Evolutionary conservation across 2,329 filamentous ascomycete species (phyloP), one percentile per base, ranked within the genome.

Genomic region (Thelonectria rubi): DNA sequence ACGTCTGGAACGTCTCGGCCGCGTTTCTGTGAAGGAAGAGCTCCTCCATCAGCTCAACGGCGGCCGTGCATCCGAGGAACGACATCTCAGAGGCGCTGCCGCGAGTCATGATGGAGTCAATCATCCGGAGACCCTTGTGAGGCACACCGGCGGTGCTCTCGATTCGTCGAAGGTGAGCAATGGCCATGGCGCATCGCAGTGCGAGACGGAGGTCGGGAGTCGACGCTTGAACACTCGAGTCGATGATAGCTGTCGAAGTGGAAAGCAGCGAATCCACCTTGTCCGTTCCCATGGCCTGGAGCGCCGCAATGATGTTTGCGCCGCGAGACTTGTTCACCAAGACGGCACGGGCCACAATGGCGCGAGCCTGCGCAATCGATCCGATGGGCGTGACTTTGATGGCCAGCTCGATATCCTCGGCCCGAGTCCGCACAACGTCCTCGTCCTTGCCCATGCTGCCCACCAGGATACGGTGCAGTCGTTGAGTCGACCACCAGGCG

Each of bases 401-500:
- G 2, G 94, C 92, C 34, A 92, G 81, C 1, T 87, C 82, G 32
- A 97, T 82, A 58, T 88, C 82, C 60, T 76, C 79, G 2, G 50
- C 58, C 48, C 60, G 65, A 2, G 65, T 66, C 17, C 50, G 32
- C 12, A 66, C 47, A 6, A 53, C 57, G 18, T 73, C 65, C 17
- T 78, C 73, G 11, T 83, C 81, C 60, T 84, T 84, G 32, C 82
- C 83, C 34, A 96, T 81, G 37, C 86, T 88, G 15, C 82, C 81
- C 12, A 88, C 81, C 26, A 97, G 83, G 3, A 87, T 88, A 59
- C 85, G 84, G 69, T 93, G 91, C 39, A 97, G 79, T 12, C 87
- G 82, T 57, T 90, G 83, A 65, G 88, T 92, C 0, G 94, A 96
- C 81, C 89, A 95, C 94, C 94, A 97, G 2, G 94, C 92, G 7